Conservation (phyloP, 306 rosid species). For the Trifolium repens region DNA sequence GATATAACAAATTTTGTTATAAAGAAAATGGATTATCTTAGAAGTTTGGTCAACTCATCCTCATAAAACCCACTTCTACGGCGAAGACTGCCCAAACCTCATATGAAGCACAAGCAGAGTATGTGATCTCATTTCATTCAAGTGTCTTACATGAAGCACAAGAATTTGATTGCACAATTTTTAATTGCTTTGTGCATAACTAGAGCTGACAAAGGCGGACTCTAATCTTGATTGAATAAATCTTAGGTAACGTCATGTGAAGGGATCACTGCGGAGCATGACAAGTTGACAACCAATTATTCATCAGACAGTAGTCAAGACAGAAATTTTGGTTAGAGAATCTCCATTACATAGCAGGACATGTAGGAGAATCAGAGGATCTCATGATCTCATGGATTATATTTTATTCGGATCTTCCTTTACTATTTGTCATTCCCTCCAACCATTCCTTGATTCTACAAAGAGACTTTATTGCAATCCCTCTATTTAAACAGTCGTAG, state of each 20-base stretch:
- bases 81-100: not conserved
- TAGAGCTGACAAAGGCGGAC: not conserved
- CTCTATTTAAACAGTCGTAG: not conserved
- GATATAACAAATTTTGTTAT: constrained; percentile 24
- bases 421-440: not conserved
- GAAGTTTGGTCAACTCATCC: not conserved
- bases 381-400: constrained; percentile 2
- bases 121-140: not conserved
- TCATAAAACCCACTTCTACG: not conserved
- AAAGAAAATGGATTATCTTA: constrained; percentile 19
- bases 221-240: not conserved
- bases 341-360: constrained; percentile 6
- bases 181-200: constrained; percentile 4
- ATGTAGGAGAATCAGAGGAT: not conserved
- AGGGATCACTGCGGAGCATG: constrained; percentile 6
- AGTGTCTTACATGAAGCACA: constrained; percentile 12
- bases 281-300: not conserved
- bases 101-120: not conserved
- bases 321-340: constrained; percentile 17
- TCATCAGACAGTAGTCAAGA: constrained; percentile 3
- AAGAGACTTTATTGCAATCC: constrained; percentile 3
- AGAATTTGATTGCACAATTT: constrained; percentile 7
- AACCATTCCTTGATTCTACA: not conserved
- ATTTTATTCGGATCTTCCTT: not conserved
- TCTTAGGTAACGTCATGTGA: not conserved